These are phyloP conservation scores for Pyrenophora graminea DNA, from an alignment of 2,329 filamentous ascomycete genomes.

Conservation along the genomic window DNA sequence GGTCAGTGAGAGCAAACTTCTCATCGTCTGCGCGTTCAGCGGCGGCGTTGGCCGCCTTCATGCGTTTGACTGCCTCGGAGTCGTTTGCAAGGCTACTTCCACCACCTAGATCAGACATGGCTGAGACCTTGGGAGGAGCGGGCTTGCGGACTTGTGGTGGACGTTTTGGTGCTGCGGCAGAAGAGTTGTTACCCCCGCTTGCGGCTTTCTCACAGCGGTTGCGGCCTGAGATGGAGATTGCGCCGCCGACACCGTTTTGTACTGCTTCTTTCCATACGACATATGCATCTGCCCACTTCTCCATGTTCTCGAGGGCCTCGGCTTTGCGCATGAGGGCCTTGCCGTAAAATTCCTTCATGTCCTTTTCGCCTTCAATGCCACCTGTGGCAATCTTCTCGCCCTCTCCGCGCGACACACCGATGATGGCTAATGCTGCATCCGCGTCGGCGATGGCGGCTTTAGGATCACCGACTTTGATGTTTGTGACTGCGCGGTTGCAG, in stretches of 20 bases:
- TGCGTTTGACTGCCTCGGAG: slow-evolving; percentile 75
- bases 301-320: slow-evolving; percentile 92
- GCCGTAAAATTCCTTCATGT: slow-evolving; percentile 91
- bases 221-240: slow-evolving; percentile 80
- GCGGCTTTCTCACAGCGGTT: slow-evolving; percentile 87
- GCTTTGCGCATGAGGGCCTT: slow-evolving; percentile 95
- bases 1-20: slow-evolving; percentile 85
- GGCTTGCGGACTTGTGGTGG: slow-evolving; percentile 33
- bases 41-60: slow-evolving; percentile 82
- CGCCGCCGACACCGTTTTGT: slow-evolving; percentile 82
- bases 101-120: slow-evolving; percentile 49
- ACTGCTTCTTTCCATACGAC: slow-evolving; percentile 81
- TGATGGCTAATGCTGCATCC: slow-evolving; percentile 76
- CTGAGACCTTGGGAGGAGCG: slow-evolving; percentile 45
- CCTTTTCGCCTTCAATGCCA: slow-evolving; percentile 64
- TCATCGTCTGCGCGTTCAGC: slow-evolving; percentile 89
- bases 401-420: slow-evolving; percentile 78
- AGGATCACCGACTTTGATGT: slow-evolving; percentile 87
- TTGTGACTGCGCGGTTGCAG: slow-evolving; percentile 87
- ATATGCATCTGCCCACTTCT: slow-evolving; percentile 86
- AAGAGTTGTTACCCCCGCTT: slow-evolving; percentile 39
- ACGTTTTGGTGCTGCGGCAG: slow-evolving; percentile 25
- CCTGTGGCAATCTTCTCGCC: slow-evolving; percentile 76
- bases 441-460: slow-evolving; percentile 86
- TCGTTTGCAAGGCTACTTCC: slow-evolving; percentile 53